These are phyloP conservation scores for Penstemon barbatus DNA, from an alignment of 257 asterid genomes.

Conservation along the genomic window DNA sequence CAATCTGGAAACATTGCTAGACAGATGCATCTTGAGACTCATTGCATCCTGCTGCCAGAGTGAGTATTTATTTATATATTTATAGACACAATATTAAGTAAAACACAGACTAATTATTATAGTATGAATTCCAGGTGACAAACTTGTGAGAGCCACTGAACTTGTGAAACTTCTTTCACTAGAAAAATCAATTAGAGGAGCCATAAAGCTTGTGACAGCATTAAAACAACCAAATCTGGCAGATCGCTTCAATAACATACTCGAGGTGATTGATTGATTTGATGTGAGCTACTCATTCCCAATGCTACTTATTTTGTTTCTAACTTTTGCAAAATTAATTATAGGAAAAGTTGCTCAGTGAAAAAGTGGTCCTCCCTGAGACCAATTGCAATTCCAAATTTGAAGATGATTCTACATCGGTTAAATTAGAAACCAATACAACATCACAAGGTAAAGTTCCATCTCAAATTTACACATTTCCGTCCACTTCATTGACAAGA, in stretches of 20 bases:
- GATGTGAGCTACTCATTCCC: constrained; percentile 5
- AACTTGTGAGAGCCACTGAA: constrained; percentile 90
- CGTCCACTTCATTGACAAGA: constrained; percentile 32
- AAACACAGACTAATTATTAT: too few species aligned
- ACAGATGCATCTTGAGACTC: constrained; percentile 91
- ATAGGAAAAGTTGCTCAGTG: constrained; percentile 68
- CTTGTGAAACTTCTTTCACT: constrained; percentile 81
- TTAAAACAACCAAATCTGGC: constrained; percentile 91
- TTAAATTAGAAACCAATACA: constrained; percentile 42
- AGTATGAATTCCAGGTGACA: constrained; percentile 61
- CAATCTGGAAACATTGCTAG: constrained; percentile 71
- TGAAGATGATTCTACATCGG: constrained; percentile 35
- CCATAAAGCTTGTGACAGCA: constrained; percentile 90
- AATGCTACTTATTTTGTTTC: constrained; percentile 15
- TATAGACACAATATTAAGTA: too few species aligned
- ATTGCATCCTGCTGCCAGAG: constrained; percentile 92
- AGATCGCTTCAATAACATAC: constrained; percentile 80
- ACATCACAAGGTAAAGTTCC: constrained; percentile 33
- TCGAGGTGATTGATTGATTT: constrained; percentile 57
- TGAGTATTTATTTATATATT: constrained; percentile 26
- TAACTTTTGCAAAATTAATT: constrained; percentile 12
- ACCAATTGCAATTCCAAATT: constrained; percentile 28
- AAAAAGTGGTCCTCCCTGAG: constrained; percentile 34
- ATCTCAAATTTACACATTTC: constrained; percentile 35
- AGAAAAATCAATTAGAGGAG: constrained; percentile 84